A percentile compares a stretch with the other conserved stretches of the same genome.
These are phyloP conservation scores for Apiotrichum mycotoxinovorans DNA, from an alignment of 1,284 basidiomycete genomes.

Conservation along the genomic window DNA sequence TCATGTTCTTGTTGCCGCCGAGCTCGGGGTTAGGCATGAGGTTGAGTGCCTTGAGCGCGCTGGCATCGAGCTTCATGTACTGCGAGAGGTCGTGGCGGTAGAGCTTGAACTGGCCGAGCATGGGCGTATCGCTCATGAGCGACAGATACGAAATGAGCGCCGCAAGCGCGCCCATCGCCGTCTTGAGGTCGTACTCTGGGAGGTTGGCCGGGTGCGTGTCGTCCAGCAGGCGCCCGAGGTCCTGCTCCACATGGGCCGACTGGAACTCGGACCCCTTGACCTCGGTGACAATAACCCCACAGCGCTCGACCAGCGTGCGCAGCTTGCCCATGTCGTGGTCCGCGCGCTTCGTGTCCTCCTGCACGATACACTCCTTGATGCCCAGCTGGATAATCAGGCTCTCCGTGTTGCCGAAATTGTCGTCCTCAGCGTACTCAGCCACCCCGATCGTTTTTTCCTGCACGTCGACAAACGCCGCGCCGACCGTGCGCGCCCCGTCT, in stretches of 20 bases:
- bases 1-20: slow-evolving; percentile 67
- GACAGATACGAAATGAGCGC: slow-evolving; percentile 81
- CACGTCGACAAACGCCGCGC: slow-evolving; percentile 58
- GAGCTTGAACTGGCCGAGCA: slow-evolving; percentile 77
- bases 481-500: slow-evolving; percentile 54
- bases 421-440: slow-evolving; percentile 90
- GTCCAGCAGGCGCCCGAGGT: slow-evolving; percentile 71
- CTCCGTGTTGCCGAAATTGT: slow-evolving; percentile 93
- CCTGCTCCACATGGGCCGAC: slow-evolving; percentile 75
- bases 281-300: slow-evolving; percentile 85
- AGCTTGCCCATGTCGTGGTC: slow-evolving; percentile 85
- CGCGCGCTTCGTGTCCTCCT: slow-evolving; percentile 54
- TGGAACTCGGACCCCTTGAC: slow-evolving; percentile 82
- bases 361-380: slow-evolving; percentile 80
- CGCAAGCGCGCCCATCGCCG: slow-evolving; percentile 72
- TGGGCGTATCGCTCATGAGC: slow-evolving; percentile 74
- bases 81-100: slow-evolving; percentile 86
- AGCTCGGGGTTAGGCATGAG: slow-evolving; percentile 70
- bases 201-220: slow-evolving; percentile 53
- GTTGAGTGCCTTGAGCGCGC: slow-evolving; percentile 85
- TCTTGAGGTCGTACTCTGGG: slow-evolving; percentile 71
- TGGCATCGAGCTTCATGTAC: slow-evolving; percentile 94
- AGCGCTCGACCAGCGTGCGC: slow-evolving; percentile 78
- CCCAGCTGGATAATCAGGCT: slow-evolving; percentile 93
- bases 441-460: slow-evolving; percentile 57